Percentiles rank a stretch among this genome's conserved stretches.
phyloP scores from a whole-genome alignment of 192 early-diverging fungal species.

The Funneliformis mosseae region DNA sequence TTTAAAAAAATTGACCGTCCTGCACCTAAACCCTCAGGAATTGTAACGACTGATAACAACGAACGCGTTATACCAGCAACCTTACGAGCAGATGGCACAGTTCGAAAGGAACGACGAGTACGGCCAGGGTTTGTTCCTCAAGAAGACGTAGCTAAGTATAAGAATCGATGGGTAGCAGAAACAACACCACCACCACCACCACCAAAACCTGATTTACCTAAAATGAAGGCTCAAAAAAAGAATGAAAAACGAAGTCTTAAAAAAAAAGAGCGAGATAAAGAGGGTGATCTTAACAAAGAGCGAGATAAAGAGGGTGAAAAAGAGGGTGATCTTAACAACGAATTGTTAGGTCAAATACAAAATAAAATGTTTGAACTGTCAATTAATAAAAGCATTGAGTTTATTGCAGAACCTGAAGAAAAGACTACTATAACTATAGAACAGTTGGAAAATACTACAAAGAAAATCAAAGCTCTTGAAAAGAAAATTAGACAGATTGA shows the following conservation, averaged over 20 bases:
- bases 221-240: slow-evolving; percentile 52
- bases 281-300: slow-evolving; percentile 10
- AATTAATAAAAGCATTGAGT: slow-evolving; percentile 4
- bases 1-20: neutral
- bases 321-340: neutral
- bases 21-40: slow-evolving; percentile 10
- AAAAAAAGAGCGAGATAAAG: slow-evolving; percentile 31
- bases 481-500: slow-evolving; percentile 73
- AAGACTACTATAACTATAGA: slow-evolving; percentile 33
- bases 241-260: slow-evolving; percentile 55
- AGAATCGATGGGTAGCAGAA: slow-evolving; percentile 56
- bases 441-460: slow-evolving; percentile 28
- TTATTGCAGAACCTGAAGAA: slow-evolving; percentile 8
- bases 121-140: slow-evolving; percentile 68
- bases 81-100: slow-evolving; percentile 67
- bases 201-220: slow-evolving; percentile 25
- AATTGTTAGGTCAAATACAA: slow-evolving; percentile 6
- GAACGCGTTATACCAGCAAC: slow-evolving; percentile 63
- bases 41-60: slow-evolving; percentile 36
- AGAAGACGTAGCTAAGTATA: slow-evolving; percentile 67
- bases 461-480: slow-evolving; percentile 61
- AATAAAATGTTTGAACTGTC: neutral
- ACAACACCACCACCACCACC: slow-evolving; percentile 29
- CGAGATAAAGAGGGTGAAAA: neutral
- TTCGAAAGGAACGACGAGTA: slow-evolving; percentile 69